Evolutionary conservation across 1,284 basidiomycete genomes (phyloP).

Genomic region (Ganoderma meredithae): DNA sequence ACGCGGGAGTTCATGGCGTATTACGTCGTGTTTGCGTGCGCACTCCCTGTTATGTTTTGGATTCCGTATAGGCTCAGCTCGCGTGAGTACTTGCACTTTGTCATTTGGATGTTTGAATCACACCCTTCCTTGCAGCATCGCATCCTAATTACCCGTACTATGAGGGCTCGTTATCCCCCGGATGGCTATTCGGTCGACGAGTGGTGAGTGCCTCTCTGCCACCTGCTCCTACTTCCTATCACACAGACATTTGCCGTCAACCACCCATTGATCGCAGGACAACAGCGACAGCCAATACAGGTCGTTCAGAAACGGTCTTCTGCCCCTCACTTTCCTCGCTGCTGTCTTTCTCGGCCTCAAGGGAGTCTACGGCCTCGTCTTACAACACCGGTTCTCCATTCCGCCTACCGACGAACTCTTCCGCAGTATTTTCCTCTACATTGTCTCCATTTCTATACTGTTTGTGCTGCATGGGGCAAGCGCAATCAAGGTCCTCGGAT

Average conservation of each 20-base stretch:
- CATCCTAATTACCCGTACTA: conserved; percentile 81
- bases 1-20: conserved; percentile 89
- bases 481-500: conserved; percentile 78
- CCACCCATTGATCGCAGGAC: conserved; percentile 60
- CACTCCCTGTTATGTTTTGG: conserved; percentile 83
- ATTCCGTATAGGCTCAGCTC: conserved; percentile 82
- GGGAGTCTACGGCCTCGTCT: conserved; percentile 35
- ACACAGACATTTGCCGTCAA: neutral
- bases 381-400: conserved; percentile 1
- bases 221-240: neutral
- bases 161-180: conserved; percentile 62
- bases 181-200: conserved; percentile 74
- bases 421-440: conserved; percentile 40
- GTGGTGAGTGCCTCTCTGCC: conserved; percentile 57
- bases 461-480: conserved; percentile 89
- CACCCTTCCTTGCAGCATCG: conserved; percentile 51
- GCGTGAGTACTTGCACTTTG: conserved; percentile 55
- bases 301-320: conserved; percentile 80
- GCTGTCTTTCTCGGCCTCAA: conserved; percentile 56
- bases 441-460: conserved; percentile 72
- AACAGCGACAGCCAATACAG: conserved; percentile 89
- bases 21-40: conserved; percentile 65
- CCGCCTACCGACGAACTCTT: conserved; percentile 23
- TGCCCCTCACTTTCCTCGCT: conserved; percentile 63
- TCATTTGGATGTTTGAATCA: neutral